Conservation (phyloP, 208 protist species). For the Balamuthia mandrillaris region DNA sequence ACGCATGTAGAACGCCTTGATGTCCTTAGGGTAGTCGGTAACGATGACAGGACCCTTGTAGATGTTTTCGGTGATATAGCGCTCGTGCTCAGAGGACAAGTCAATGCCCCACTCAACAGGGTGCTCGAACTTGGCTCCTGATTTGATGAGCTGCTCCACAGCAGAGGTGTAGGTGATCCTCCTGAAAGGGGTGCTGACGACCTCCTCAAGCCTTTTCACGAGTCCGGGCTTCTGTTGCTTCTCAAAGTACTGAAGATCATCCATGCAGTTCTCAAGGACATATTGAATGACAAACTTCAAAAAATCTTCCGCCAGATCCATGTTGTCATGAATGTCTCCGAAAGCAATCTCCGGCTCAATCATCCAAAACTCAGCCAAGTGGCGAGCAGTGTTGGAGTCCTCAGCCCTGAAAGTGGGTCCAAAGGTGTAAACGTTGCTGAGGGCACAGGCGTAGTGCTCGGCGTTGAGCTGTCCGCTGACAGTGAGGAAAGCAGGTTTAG, state of each 20-base stretch:
- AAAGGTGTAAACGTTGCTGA: conserved; percentile 77
- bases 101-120: conserved; percentile 67
- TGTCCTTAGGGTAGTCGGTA: conserved; percentile 71
- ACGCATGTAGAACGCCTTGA: conserved; percentile 79
- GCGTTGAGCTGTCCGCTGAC: conserved; percentile 64
- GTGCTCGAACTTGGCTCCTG: conserved; percentile 51
- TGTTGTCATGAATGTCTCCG: conserved; percentile 55
- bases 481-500: conserved; percentile 68
- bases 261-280: conserved; percentile 27
- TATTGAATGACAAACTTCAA: conserved; percentile 20
- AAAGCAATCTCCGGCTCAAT: conserved; percentile 81
- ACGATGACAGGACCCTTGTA: conserved; percentile 62
- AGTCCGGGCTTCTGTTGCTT: conserved; percentile 7
- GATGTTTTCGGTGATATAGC: conserved; percentile 49
- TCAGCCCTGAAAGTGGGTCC: conserved; percentile 77
- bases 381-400: conserved; percentile 67
- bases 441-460: conserved; percentile 61
- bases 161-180: conserved; percentile 73
- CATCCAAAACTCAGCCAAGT: conserved; percentile 85
- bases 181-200: conserved; percentile 46
- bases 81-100: conserved; percentile 73
- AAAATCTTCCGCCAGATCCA: conserved; percentile 60
- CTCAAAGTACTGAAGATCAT: conserved; percentile 53
- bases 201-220: conserved; percentile 39
- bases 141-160: conserved; percentile 56